phyloP scores from a whole-genome alignment of 2,329 filamentous ascomycete species.

The Aotearoamyces nothofagi region DNA sequence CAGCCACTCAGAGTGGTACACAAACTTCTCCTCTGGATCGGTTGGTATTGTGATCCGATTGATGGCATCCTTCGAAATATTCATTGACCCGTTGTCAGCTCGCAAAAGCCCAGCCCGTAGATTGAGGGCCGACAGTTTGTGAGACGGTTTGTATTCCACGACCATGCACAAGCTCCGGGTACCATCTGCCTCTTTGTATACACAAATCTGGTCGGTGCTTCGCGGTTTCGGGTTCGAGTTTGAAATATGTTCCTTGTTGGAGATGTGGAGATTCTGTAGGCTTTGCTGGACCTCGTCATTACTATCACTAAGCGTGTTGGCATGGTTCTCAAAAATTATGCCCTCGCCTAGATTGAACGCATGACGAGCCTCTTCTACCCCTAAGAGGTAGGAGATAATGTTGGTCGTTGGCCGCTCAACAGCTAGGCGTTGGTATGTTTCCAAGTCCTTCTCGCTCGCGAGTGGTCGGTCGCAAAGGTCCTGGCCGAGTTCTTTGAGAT shows the following conservation, averaged over 20 bases:
- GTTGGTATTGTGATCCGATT: conserved; percentile 18
- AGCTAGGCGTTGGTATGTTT: conserved; percentile 15
- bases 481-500: conserved; percentile 9
- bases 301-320: conserved; percentile 10
- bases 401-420: conserved; percentile 16
- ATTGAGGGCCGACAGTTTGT: conserved; percentile 27
- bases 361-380: conserved; percentile 13
- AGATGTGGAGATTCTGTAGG: conserved; percentile 9
- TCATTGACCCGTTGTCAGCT: conserved; percentile 7
- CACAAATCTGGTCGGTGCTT: conserved; percentile 11
- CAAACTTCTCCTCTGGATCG: conserved; percentile 18
- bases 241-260: conserved; percentile 7
- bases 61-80: conserved; percentile 23
- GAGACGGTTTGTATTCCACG: conserved; percentile 30
- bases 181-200: conserved; percentile 10
- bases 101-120: conserved; percentile 24
- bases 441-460: conserved; percentile 17
- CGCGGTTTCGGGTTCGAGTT: conserved; percentile 9
- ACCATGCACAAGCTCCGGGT: conserved; percentile 12
- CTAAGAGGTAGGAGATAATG: conserved; percentile 16
- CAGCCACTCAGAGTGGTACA: conserved; percentile 22
- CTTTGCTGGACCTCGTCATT: conserved; percentile 13
- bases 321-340: conserved; percentile 13
- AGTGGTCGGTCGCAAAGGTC: conserved; percentile 9
- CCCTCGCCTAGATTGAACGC: conserved; percentile 11